These are phyloP conservation scores for Verticillium isaacii DNA, from an alignment of 2,329 filamentous ascomycete genomes.

Conservation along the genomic window DNA sequence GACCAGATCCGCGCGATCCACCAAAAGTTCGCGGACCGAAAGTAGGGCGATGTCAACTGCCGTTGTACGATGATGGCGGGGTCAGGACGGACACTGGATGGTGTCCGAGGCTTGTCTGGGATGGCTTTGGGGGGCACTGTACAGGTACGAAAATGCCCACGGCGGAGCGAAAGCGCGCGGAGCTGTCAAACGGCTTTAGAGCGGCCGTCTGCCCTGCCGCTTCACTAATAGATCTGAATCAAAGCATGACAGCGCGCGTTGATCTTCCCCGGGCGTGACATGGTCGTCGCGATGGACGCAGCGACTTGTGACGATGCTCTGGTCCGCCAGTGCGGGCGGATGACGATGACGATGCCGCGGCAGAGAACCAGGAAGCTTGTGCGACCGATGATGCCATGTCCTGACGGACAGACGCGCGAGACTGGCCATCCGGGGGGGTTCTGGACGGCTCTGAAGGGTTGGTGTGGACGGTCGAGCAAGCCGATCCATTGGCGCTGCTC, in stretches of 20 bases:
- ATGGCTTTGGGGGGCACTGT: no score
- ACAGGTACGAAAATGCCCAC: no score
- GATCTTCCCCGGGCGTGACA: no score
- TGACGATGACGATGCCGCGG: background rate
- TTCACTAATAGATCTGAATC: no score
- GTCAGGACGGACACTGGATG: background rate
- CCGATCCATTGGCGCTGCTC: background rate
- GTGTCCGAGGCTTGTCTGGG: background rate
- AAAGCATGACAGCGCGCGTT: no score
- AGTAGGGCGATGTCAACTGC: background rate
- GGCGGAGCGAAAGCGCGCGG: no score
- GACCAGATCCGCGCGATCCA: constrained; percentile 72
- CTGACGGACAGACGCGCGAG: background rate
- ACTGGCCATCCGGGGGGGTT: background rate
- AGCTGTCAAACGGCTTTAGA: no score
- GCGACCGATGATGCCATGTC: background rate
- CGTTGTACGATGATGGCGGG: background rate
- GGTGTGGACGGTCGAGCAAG: background rate
- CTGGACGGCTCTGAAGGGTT: no score
- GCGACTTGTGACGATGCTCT: background rate
- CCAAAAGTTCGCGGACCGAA: constrained; percentile 40
- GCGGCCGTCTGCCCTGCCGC: no score
- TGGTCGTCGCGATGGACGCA: no score
- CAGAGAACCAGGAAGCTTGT: background rate
- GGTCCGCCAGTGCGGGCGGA: background rate